Conservation (phyloP, 2,329 filamentous ascomycete species). For the Fusarium udum region DNA sequence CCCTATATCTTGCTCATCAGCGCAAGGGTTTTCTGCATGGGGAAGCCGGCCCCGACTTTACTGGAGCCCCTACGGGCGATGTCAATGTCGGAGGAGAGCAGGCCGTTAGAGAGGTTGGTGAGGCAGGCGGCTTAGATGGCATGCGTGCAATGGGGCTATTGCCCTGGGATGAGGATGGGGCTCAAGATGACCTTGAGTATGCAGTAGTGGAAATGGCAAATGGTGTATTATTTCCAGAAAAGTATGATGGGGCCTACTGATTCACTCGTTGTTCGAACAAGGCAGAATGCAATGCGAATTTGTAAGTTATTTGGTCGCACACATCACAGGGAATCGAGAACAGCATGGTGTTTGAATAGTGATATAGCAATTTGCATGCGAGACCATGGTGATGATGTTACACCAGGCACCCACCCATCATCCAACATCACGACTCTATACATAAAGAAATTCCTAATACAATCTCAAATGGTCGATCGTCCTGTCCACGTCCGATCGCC, state of each 20-base stretch:
- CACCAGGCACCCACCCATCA: not conserved
- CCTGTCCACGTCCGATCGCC: conserved; percentile 17
- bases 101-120: conserved; percentile 51
- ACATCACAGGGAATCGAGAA: not conserved
- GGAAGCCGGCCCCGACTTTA: conserved; percentile 54
- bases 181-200: conserved; percentile 46
- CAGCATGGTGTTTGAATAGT: not conserved
- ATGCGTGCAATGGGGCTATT: conserved; percentile 54
- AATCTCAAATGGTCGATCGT: conserved; percentile 30
- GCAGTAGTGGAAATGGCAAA: conserved; percentile 51
- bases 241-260: conserved; percentile 44
- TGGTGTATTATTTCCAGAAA: conserved; percentile 53
- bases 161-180: conserved; percentile 53
- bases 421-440: conserved; percentile 23
- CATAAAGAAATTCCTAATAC: conserved; percentile 21
- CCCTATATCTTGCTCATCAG: conserved; percentile 54
- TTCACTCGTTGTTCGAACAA: not conserved
- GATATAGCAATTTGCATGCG: not conserved
- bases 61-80: conserved; percentile 48
- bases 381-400: not conserved
- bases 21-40: conserved; percentile 54
- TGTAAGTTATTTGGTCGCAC: not conserved
- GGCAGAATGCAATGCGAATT: not conserved
- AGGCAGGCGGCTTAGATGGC: conserved; percentile 52
- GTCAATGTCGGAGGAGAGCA: conserved; percentile 48